Base-by-base conservation (phyloP, 2,329 filamentous ascomycete genomes). In the Colletotrichum tabaci region DNA sequence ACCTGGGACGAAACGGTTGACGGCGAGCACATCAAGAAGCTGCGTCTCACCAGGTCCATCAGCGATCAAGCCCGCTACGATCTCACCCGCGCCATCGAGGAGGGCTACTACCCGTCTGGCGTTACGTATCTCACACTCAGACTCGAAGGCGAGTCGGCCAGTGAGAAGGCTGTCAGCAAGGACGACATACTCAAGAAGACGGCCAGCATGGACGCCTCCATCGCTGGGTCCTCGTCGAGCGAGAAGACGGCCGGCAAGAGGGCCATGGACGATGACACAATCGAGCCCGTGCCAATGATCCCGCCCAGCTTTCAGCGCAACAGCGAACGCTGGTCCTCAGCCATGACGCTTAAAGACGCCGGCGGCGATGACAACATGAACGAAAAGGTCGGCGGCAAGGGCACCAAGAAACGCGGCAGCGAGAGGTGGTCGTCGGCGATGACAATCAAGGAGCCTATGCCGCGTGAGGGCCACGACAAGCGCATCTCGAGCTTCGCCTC, bases 1-100 rank as follows among this genome's bases (percentile, higher is more conserved):
- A 66, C 71, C 3, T 73, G 71, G 71, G 63, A 68, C 16, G 69
- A 71, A 47, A 71, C 69, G 15, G 26, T 71, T 21, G 49, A 68
- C 30, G 65, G 38, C 13, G 65, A 71, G 46, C 68, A 71, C 58
- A 68, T 71, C 9, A 71, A 71, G 65, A 68, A 58, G 40, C 53
- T 71, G 12, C 65, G 65, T 18, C 69, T 71, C 52, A 58, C 58
- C 9, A 40, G 69, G 35, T 71, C 69, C 12, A 71, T 71, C 69
- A 71, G 69, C 53, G 69, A 71, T 40, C 69, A 71, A 23, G 69
- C 69, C 46, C 69, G 53, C 40, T 71, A 71, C 52, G 69, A 71
- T 23, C 69, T 71, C 21, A 71, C 65, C 13, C 69, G 69, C 15
- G 69, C 69, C 16, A 71, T 71, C 58, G 69, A 71, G 47, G 69